Base-by-base conservation (phyloP, 768 basidiomycete genomes). In the Chlorophyllum brunneum region DNA sequence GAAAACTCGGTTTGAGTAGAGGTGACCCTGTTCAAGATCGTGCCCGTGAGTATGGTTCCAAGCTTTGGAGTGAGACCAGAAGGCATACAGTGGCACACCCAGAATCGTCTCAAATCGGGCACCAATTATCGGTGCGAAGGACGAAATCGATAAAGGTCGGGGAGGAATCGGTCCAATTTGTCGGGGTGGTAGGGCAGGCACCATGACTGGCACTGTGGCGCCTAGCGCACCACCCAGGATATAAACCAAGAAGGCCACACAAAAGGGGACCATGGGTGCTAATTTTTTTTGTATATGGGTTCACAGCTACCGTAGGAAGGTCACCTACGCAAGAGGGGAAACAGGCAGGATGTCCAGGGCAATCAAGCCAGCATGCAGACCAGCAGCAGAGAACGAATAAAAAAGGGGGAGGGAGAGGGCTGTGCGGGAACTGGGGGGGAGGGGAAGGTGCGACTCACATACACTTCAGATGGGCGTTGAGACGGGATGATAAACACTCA, bases 321-420 rank as follows among this genome's bases (percentile, higher is more conserved):
- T 16, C 18, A 38, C 26, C 13, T 16, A 18, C n/a, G 15, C 16
- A 18, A 27, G 7, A 33, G 18, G n/a, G 11, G 18, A 18, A 43
- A 5, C 51, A 37, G 40, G 48, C n/a, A 42, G 22, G 29, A 36
- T 10, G 20, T 16, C 29, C 10, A 37, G 10, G 23, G 10, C 5
- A 27, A 37, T 44, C 27, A 44, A 36, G 42, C 31, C 24, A 34
- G 16, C 51, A 37, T 52, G 38, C 48, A 37, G 41, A 52, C 51
- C 27, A 18, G 51, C 51, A 26, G 51, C 27, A 37, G 31, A 38
- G 16, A 50, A 18, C 20, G 48, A 50, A 40, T 18, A 29, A 10
- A 24, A 16, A 37, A 34, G 5, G 7, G 24, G 6, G 27, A 13
- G 16, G 15, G 24, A 18, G n/a, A 18, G 23, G 7, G 23, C 30